Evolutionary conservation across 768 basidiomycete species (phyloP), one percentile per base, ranked within the genome.

Genomic region (Gloeostereum incarnatum): DNA sequence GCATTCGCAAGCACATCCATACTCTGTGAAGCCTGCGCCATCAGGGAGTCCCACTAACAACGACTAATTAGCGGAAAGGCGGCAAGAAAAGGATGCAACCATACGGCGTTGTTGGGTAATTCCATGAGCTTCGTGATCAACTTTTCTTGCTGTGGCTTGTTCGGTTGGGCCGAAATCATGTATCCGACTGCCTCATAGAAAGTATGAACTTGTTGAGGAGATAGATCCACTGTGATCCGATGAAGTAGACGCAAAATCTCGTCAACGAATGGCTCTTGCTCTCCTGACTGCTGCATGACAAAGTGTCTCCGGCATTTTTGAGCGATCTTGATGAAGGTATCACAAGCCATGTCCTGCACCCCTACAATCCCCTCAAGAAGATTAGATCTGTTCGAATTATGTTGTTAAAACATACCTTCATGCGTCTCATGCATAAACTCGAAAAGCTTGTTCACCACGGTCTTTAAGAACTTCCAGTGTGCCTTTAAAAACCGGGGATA

Each of bases 351-450:
- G 64, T 99, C 96, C 59, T 99, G 96, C 8, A 99, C 96, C 66
- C 93, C 90, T 88, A 48, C 29, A 47, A 21, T 26, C 14, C 23
- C 35, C 2, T 18, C 25, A 20, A 44, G 13, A 31, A 21, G 14
- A 25, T 34, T 27, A 20, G 11, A 27, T 25, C 20, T 32, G 3
- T 21, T 18, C 49, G 38, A 31, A 33, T 21, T 18, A 35, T 48
- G 9, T 38, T 22, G n/a, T 30, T 10, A 24, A 31, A 4, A 54
- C 66, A 26, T 38, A 83, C 89, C 92, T 68, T 99, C 96, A 53
- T 99, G 94, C 0, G 91, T 96, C 64, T 99, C 94, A 59, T 99
- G 96, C 92, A 98, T 98, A 59, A 99, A 99, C 57, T 99, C 96
- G 60, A 98, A 99, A 5, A 98, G 69, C 61, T 99, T 99, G 66